Conservation (phyloP, 2,329 filamentous ascomycete genomes). For the Cordyceps cateniannulata region DNA sequence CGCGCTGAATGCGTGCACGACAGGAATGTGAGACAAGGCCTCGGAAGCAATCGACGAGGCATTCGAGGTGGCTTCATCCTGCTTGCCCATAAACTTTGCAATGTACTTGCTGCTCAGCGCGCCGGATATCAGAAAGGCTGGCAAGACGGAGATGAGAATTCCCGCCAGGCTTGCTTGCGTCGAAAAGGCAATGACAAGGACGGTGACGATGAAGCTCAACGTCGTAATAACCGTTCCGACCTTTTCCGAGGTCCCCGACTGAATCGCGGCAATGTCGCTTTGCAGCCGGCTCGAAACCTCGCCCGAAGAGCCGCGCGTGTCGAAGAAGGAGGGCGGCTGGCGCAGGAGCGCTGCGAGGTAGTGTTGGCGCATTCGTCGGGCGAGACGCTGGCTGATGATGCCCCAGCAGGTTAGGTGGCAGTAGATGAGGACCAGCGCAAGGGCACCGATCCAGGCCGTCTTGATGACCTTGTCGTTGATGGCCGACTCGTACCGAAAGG, state of each 20-base stretch:
- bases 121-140: slow-evolving; percentile 48
- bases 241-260: slow-evolving; percentile 56
- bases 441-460: slow-evolving; percentile 53
- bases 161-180: slow-evolving; percentile 49
- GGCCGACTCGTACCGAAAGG: slow-evolving; percentile 16
- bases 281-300: slow-evolving; percentile 51
- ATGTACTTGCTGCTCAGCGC: slow-evolving; percentile 44
- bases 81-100: slow-evolving; percentile 35
- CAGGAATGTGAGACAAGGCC: slow-evolving; percentile 42
- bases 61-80: slow-evolving; percentile 39
- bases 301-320: slow-evolving; percentile 46
- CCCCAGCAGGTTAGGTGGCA: slow-evolving; percentile 53
- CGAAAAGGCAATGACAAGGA: slow-evolving; percentile 55
- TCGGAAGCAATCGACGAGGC: slow-evolving; percentile 50
- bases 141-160: slow-evolving; percentile 49
- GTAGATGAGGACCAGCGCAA: slow-evolving; percentile 53
- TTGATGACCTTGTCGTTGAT: slow-evolving; percentile 48
- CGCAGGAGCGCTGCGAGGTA: slow-evolving; percentile 48
- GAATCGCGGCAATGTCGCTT: slow-evolving; percentile 52
- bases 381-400: slow-evolving; percentile 50
- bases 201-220: slow-evolving; percentile 52
- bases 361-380: slow-evolving; percentile 49
- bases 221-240: slow-evolving; percentile 52
- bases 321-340: slow-evolving; percentile 54
- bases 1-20: slow-evolving; percentile 51